These are phyloP conservation scores for Casuarina glauca DNA, from an alignment of 306 rosid genomes.

Conservation along the genomic window DNA sequence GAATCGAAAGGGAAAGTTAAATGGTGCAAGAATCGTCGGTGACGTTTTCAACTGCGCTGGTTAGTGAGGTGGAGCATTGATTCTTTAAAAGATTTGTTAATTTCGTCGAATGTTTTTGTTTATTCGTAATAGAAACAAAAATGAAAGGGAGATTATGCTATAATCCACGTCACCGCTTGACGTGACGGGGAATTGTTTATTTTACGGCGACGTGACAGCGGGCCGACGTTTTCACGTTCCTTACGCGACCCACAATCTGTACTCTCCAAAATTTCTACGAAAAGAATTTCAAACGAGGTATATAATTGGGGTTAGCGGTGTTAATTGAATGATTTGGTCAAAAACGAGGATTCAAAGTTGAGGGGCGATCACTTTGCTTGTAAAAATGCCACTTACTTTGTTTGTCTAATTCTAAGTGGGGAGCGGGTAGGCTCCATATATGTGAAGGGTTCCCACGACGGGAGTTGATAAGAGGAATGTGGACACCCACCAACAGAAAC, in stretches of 20 bases:
- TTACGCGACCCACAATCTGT: constrained; percentile 27
- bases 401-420: background rate
- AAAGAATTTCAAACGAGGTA: background rate
- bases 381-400: background rate
- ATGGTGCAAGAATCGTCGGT: background rate
- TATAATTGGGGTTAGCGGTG: background rate
- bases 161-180: constrained; percentile 6
- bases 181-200: constrained; percentile 23
- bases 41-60: background rate
- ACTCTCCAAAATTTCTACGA: background rate
- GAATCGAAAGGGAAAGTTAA: background rate
- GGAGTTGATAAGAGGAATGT: background rate
- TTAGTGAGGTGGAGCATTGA: background rate
- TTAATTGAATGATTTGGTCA: constrained; percentile 22
- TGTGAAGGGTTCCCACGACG: background rate
- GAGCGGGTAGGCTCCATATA: background rate
- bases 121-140: background rate
- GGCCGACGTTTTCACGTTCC: constrained; percentile 24
- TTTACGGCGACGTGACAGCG: constrained; percentile 24
- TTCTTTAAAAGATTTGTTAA: background rate
- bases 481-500: background rate
- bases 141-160: background rate
- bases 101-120: background rate
- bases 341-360: background rate
- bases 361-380: background rate